A percentile compares a stretch with the other conserved stretches of the same genome.
phyloP scores from a whole-genome alignment of 2,329 filamentous ascomycete species.

The Xylogone sp. region DNA sequence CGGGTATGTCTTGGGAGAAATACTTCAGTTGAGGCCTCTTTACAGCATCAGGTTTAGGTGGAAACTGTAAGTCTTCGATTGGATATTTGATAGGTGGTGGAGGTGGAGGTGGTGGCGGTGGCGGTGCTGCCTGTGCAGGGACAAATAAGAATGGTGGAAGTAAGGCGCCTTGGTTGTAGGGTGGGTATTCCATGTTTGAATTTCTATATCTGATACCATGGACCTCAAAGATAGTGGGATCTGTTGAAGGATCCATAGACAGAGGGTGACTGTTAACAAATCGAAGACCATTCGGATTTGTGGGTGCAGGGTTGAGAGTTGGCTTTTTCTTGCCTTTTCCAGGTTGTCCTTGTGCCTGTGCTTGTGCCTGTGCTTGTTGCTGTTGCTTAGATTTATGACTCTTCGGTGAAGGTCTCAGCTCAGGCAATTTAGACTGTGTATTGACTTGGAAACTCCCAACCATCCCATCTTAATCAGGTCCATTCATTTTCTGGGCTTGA shows the following conservation, averaged over 20 bases:
- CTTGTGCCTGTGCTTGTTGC: constrained; percentile 28
- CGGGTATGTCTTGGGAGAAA: constrained; percentile 62
- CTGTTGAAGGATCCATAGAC: not conserved
- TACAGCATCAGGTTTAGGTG: constrained; percentile 56
- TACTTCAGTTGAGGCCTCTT: constrained; percentile 76
- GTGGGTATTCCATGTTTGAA: not conserved
- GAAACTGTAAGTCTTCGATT: constrained; percentile 86
- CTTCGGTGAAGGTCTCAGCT: constrained; percentile 71
- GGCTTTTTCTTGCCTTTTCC: constrained; percentile 35
- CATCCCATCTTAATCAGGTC: constrained; percentile 28
- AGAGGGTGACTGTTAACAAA: constrained; percentile 7
- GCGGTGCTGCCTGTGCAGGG: constrained; percentile 41
- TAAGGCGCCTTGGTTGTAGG: not conserved
- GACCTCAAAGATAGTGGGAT: not conserved
- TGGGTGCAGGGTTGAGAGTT: constrained; percentile 28
- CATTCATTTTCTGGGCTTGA: constrained; percentile 55
- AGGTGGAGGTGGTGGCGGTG: constrained; percentile 55
- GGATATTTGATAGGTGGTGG: constrained; percentile 87
- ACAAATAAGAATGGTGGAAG: constrained; percentile 10
- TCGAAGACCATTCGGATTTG: constrained; percentile 16
- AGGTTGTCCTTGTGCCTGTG: too few relatives aligned
- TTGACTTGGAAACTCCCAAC: constrained; percentile 27
- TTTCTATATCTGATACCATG: not conserved
- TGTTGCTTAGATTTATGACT: constrained; percentile 61
- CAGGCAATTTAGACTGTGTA: constrained; percentile 53